Evolutionary conservation across 805 yeast genomes (phyloP), one percentile per base, ranked within the genome.

Genomic region (Vanderwaltozyma verrucispora): DNA sequence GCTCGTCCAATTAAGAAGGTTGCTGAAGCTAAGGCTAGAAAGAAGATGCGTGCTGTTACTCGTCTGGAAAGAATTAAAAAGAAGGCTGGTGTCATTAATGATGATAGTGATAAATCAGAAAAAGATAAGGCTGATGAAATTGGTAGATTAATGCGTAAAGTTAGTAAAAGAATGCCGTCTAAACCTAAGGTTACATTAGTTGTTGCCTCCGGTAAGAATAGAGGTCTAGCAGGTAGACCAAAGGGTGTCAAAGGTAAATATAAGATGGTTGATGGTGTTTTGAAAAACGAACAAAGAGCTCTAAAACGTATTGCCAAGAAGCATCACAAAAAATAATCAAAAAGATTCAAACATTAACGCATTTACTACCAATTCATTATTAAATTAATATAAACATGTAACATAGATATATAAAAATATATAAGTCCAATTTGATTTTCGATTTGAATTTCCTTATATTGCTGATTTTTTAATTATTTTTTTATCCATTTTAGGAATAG

Each of bases 1-100:
- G 96, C 98, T 10, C 77, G 99, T 60, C 98, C 99, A 10, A 89
- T 92, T 55, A 92, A 92, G 75, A 92, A 92, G 74, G 96, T 92
- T n/a, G 74, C 84, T 49, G 99, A 92, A 64, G 98, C 98, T 5
- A 79, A 85, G 59, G 96, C 95, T 18, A 79, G 98, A 63, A 89
- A 89, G 80, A 83, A 83, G 72, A 72, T 83, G 84, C 78, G 95
- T 62, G 94, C 96, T 4, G 69, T 81, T 50, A 76, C 79, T 55
- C 76, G 95, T 56, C 65, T 89, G 45, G 96, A 88, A 58, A 81
- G 82, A 64, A 63, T 89, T 55, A 83, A 83, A 70, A 88, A 83
- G 80, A 89, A 89, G 72, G 80, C 94, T 33, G 96, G 92, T 54
- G 50, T 82, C 45, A 87, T 89, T 57, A 82, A 82, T 53, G 98